Evolutionary conservation across 345 rosid species (phyloP).

Genomic region (Litchi chinensis): DNA sequence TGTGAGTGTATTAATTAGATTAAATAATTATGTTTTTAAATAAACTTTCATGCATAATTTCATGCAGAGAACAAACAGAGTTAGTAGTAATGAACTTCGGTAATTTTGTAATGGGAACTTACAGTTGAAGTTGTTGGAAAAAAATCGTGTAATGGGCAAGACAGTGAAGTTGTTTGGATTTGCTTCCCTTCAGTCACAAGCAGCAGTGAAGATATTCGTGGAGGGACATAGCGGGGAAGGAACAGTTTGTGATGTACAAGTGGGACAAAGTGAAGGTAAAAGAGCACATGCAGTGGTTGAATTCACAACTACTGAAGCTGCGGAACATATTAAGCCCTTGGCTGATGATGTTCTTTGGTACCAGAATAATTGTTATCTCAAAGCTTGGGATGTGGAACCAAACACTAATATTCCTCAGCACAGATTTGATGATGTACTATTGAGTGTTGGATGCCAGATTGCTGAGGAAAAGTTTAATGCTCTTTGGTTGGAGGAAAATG

Average conservation of each 20-base stretch:
- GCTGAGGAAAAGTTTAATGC: slow-evolving; percentile 30
- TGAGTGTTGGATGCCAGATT: slow-evolving; percentile 48
- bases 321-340: slow-evolving; percentile 24
- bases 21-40: too few relatives aligned
- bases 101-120: background rate
- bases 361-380: slow-evolving; percentile 22
- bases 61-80: too few relatives aligned
- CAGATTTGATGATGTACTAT: slow-evolving; percentile 19
- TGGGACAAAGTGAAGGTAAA: slow-evolving; percentile 18
- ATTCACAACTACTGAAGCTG: slow-evolving; percentile 30
- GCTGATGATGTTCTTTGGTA: slow-evolving; percentile 11
- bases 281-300: slow-evolving; percentile 44
- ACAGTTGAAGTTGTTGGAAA: background rate
- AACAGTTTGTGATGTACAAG: slow-evolving; percentile 37
- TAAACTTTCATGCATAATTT: too few relatives aligned
- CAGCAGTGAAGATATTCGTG: slow-evolving; percentile 27
- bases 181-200: slow-evolving; percentile 23
- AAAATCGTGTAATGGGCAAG: slow-evolving; percentile 34
- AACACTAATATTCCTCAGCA: slow-evolving; percentile 24
- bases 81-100: background rate
- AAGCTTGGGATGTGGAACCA: slow-evolving; percentile 27
- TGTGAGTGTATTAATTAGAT: too few relatives aligned
- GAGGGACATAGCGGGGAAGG: slow-evolving; percentile 34
- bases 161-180: slow-evolving; percentile 38
- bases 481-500: slow-evolving; percentile 37